Evolutionary conservation across 2,329 filamentous ascomycete genomes (phyloP), one percentile per base, ranked within the genome.

Genomic region (Aspergillus candidus): DNA sequence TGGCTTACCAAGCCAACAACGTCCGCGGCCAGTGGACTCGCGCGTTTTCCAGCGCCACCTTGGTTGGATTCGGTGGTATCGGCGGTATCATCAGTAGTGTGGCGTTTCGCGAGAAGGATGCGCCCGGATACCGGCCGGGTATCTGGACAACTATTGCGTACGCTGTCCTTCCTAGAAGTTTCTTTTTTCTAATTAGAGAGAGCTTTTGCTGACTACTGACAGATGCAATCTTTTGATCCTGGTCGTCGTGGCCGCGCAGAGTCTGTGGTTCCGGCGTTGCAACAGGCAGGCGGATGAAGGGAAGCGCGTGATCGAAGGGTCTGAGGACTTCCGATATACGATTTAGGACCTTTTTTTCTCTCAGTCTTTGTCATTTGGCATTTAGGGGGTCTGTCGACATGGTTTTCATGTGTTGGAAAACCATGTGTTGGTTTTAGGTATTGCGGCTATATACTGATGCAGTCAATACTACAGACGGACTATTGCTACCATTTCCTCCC

Each of bases 1-100:
- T 94, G 71, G 77, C 85, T 0, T 91, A 87, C 69, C 86, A 91
- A 69, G 85, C 86, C 35, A 93, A 91, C 69, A 94, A 94, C 66
- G 83, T 94, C 59, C 81, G 86, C 41, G 88, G 87, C 0, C 87
- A 93, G 69, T 93, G 87, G 86, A 93, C 91, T 70, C 80, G 88
- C 38, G 87, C 87, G 1, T 82, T 93, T 53, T 84, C 81, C 62
- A 86, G 81, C 47, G 85, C 87, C 2, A 84, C 82, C 0, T 75
- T 90, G 2, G 84, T 93, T 3, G 84, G 83, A 1, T 80, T 86
- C 37, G 86, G 86, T 6, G 86, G 85, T 3, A 72, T 93, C 22
- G 87, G 88, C 29, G 87, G 88, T 22, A 91, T 93, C 50, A 77
- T 80, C 1, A 86, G 86, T n/a, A 80, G 79, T 53, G 70, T 87